Conservation (phyloP, 257 asterid species). For the Solanum chiquidenum region DNA sequence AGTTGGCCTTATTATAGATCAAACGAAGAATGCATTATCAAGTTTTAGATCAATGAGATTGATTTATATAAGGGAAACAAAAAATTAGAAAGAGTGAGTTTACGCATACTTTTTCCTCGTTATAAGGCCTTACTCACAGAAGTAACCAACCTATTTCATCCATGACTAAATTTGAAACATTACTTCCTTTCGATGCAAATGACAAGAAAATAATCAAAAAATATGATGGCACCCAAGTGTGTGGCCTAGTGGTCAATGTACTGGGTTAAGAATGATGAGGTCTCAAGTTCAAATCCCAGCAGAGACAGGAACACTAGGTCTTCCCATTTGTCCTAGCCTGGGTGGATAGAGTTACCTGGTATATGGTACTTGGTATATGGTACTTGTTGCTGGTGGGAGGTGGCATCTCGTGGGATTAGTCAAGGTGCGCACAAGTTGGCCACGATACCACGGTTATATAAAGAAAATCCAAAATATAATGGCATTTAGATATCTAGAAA, state of each 20-base stretch:
- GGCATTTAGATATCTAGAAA: constrained; percentile 17
- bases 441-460: not conserved
- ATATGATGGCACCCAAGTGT: not conserved
- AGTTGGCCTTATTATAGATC: not conserved
- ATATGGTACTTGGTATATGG: not conserved
- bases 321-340: not conserved
- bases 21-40: not conserved
- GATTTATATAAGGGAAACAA: not conserved
- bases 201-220: not conserved
- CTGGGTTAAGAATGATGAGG: not conserved
- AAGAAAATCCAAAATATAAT: not conserved
- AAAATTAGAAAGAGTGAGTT: not conserved
- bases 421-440: not conserved
- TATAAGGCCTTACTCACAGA: not conserved
- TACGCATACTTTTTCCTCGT: not conserved
- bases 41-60: not conserved
- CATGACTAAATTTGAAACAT: not conserved
- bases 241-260: not conserved
- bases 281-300: not conserved
- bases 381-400: not conserved
- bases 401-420: not conserved
- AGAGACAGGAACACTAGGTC: not conserved
- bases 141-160: not conserved
- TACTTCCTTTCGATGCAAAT: not conserved
- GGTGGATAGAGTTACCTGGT: not conserved